Conservation (phyloP, 2,329 filamentous ascomycete species). For the Aureobasidium leucospermi region DNA sequence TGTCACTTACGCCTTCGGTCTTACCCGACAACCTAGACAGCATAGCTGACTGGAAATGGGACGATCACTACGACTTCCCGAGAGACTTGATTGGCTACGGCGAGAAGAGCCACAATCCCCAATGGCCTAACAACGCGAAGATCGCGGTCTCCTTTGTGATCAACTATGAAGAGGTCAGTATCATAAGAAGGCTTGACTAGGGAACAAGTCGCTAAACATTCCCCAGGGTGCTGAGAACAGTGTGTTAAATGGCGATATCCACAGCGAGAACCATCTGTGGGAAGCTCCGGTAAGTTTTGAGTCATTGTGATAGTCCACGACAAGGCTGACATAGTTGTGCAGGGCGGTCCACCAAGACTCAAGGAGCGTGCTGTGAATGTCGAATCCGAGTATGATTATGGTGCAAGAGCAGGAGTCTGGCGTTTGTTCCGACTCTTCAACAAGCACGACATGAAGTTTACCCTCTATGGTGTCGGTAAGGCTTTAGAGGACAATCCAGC, state of each 20-base stretch:
- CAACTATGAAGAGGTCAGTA: slow-evolving; percentile 36
- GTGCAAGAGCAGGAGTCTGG: slow-evolving; percentile 44
- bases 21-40: neutral
- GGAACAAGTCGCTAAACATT: neutral
- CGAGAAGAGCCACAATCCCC: slow-evolving; percentile 20
- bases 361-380: slow-evolving; percentile 35
- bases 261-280: slow-evolving; percentile 32
- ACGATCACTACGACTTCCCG: slow-evolving; percentile 18
- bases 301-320: too few relatives aligned
- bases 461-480: slow-evolving; percentile 44
- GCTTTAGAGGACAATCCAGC: slow-evolving; percentile 43
- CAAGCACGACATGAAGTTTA: slow-evolving; percentile 43
- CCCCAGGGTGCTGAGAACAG: slow-evolving; percentile 31
- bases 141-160: slow-evolving; percentile 42
- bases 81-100: slow-evolving; percentile 26
- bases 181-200: neutral
- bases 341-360: neutral
- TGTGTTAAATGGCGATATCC: slow-evolving; percentile 33
- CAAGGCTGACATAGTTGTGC: too few relatives aligned
- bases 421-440: slow-evolving; percentile 44
- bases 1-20: neutral
- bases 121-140: slow-evolving; percentile 37
- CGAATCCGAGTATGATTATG: slow-evolving; percentile 47
- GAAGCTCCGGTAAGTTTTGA: slow-evolving; percentile 25
- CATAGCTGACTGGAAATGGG: slow-evolving; percentile 4